Conservation (phyloP, 257 asterid species). For the Plantago elongata region DNA sequence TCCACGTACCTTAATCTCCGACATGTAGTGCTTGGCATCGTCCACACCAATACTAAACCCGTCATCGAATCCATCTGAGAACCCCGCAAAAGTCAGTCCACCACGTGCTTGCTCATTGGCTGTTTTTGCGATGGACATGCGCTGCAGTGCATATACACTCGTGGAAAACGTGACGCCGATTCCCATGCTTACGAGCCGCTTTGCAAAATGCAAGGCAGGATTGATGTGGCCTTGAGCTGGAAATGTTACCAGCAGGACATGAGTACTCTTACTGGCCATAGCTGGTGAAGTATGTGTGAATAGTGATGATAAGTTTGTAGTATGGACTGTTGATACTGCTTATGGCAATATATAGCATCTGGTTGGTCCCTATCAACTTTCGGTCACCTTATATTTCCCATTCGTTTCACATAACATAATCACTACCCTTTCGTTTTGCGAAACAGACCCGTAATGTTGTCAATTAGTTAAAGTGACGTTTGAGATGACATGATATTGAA, state of each 20-base stretch:
- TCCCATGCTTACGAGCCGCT: conserved; percentile 37
- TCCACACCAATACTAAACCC: conserved; percentile 1
- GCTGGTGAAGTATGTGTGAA: not conserved
- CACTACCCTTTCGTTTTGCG: no score
- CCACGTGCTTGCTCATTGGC: not conserved
- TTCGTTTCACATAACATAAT: no score
- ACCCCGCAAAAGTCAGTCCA: conserved; percentile 36
- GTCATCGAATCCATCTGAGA: conserved; percentile 52
- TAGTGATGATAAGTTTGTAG: no score
- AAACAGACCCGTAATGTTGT: no score
- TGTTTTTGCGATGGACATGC: not conserved
- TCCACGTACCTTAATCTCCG: conserved; percentile 28
- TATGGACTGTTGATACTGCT: no score
- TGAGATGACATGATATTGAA: no score
- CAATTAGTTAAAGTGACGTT: no score
- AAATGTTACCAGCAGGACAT: conserved; percentile 44
- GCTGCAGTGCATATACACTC: conserved; percentile 26
- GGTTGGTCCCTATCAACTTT: no score
- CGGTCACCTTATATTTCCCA: no score
- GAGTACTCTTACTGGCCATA: conserved; percentile 3
- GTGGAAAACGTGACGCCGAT: conserved; percentile 50
- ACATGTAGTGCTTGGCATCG: not conserved
- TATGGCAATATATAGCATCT: no score
- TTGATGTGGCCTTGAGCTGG: conserved; percentile 68
- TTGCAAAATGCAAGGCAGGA: conserved; percentile 59